Base-by-base conservation (phyloP, 2,329 filamentous ascomycete species). In the Lachnellula arida region DNA sequence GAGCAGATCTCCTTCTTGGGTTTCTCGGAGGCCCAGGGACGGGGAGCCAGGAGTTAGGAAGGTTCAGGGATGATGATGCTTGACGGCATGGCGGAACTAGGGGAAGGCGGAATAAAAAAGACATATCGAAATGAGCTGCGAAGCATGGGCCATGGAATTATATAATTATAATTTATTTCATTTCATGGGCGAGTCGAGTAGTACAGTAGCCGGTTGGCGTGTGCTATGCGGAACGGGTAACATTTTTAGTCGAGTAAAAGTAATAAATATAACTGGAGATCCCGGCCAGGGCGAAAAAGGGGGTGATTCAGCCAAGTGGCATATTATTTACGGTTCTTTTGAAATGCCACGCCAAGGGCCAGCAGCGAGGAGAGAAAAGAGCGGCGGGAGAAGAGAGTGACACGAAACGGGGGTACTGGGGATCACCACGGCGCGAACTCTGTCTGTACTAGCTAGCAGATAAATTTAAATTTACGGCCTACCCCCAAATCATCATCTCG, bases 101-200 rank as follows among this genome's bases (percentile, higher is more conserved):
- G 65, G 65, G 64, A 61, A 60, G 40, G 59, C 60, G 64, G 62
- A 65, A 64, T 54, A 54, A 57, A 61, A 63, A 61, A 63, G 62
- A 64, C 55, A 63, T 62, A 63, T 65, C 53, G 60, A 67, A 66
- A 67, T 67, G 63, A 67, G 62, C 42, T 56, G 42, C 37, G 34
- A 39, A 40, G 39, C 56, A 49, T 55, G 32, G 40, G 22, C 50
- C 54, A 40, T 51, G 17, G 47, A 54, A 52, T 51, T 7, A 43
- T 40, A 34, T 28, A 34, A 51, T 52, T 47, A 43, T 48, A 35
- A 32, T 15, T 11, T 35, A 17, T 43, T 19, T 49, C 25, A 32
- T 46, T 46, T 23, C 44, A 32, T 32, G 23, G 23, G 44, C 19
- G 3, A 46, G 5, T 17, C 11, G 23, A 14, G 25, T 28, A 17